phyloP scores from a whole-genome alignment of 2,329 filamentous ascomycete species.

The Venturia oleaginea region DNA sequence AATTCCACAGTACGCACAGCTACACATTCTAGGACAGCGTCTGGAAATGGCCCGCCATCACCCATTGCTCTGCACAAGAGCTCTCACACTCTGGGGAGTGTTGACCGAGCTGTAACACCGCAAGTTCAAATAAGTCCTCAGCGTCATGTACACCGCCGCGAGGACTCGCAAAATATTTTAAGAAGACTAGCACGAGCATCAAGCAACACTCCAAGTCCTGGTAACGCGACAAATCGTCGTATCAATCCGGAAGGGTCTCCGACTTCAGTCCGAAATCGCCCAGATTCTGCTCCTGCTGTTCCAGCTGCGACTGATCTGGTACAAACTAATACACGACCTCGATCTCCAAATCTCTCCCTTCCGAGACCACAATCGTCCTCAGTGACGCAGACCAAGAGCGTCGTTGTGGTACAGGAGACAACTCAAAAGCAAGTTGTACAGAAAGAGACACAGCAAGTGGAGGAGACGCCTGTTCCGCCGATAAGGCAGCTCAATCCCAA shows the following conservation, averaged over 20 bases:
- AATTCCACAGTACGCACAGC: constrained; percentile 20
- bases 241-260: neutral
- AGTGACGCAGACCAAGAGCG: neutral
- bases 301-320: neutral
- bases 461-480: constrained; percentile 15
- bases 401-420: neutral
- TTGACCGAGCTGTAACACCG: constrained; percentile 22
- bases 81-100: constrained; percentile 25
- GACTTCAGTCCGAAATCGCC: neutral
- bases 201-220: constrained; percentile 37
- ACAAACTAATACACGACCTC: neutral
- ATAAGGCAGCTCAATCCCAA: constrained; percentile 22
- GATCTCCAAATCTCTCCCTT: neutral
- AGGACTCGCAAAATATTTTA: constrained; percentile 38
- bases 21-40: constrained; percentile 18
- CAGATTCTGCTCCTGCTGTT: neutral
- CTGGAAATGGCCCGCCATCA: neutral
- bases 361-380: neutral
- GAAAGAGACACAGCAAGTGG: neutral
- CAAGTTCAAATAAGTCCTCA: constrained; percentile 20
- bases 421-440: neutral
- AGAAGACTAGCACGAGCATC: constrained; percentile 37
- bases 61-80: constrained; percentile 20
- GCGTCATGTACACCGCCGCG: constrained; percentile 26
- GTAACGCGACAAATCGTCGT: constrained; percentile 1